Conservation (phyloP, 2,329 filamentous ascomycete genomes). For the Endoconidiophora polonica region DNA sequence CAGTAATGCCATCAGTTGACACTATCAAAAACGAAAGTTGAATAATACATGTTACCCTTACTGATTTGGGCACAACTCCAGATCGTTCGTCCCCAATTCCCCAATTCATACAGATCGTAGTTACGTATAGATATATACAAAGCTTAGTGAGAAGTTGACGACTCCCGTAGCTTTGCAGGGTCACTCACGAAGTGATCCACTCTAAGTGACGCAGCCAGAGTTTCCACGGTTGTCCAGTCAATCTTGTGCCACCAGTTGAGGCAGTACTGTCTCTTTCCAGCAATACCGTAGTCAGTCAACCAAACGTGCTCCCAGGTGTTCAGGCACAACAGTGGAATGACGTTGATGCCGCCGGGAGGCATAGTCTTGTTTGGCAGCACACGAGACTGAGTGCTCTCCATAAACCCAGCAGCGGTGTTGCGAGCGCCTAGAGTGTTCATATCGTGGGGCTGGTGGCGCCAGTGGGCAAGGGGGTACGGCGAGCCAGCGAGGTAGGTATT, state of each 20-base stretch:
- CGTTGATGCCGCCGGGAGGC: constrained; percentile 45
- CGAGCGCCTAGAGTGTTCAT: constrained; percentile 44
- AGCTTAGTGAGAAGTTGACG: not conserved
- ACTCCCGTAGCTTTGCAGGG: constrained; percentile 1
- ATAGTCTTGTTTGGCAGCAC: constrained; percentile 17
- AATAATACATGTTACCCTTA: constrained; percentile 3
- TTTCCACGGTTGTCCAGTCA: constrained; percentile 62
- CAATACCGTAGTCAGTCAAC: constrained; percentile 60
- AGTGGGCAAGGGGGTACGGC: constrained; percentile 73
- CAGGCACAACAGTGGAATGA: constrained; percentile 70
- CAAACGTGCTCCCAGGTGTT: constrained; percentile 96
- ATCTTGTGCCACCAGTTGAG: constrained; percentile 76
- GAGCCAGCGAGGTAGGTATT: constrained; percentile 84
- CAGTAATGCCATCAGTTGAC: constrained; percentile 4
- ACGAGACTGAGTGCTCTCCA: constrained; percentile 16
- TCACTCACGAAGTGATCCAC: constrained; percentile 1
- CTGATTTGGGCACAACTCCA: not conserved
- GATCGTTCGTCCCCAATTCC: not conserved
- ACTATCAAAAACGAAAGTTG: constrained; percentile 2
- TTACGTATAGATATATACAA: not conserved
- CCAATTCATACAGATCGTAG: not conserved
- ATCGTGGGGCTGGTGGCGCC: constrained; percentile 51
- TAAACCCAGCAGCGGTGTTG: constrained; percentile 21
- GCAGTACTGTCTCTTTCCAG: constrained; percentile 60
- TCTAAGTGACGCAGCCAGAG: constrained; percentile 16